Evolutionary conservation across 176 grass and related monocot genomes (phyloP).

Genomic region (Dactylis glomerata): DNA sequence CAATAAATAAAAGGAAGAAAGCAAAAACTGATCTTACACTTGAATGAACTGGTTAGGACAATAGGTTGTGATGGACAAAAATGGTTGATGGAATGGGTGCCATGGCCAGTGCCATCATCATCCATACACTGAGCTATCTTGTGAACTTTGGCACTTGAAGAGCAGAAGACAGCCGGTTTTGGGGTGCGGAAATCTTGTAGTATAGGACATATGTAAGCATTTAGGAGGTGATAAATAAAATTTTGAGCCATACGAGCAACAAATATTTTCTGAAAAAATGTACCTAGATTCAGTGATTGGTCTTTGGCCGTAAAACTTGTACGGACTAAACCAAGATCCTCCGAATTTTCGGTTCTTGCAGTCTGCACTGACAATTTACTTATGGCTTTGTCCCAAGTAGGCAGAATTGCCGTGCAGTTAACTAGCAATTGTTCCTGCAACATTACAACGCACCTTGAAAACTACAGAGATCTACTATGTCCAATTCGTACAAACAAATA

Average conservation of each 20-base stretch:
- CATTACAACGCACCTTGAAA: background rate
- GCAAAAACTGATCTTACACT: constrained; percentile 28
- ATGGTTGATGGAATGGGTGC: background rate
- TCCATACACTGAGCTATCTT: constrained; percentile 16
- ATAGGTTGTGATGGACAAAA: background rate
- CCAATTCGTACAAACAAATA: background rate
- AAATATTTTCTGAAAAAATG: background rate
- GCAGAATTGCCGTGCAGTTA: constrained; percentile 26
- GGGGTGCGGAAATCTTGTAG: constrained; percentile 59
- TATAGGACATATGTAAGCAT: background rate
- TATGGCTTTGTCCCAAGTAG: constrained; percentile 56
- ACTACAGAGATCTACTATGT: background rate
- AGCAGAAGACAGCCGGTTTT: constrained; percentile 52
- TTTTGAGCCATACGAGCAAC: background rate
- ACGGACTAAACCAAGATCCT: constrained; percentile 9
- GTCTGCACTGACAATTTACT: constrained; percentile 26
- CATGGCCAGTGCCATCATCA: background rate
- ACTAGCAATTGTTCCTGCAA: constrained; percentile 62
- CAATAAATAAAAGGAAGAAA: background rate
- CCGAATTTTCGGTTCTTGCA: constrained; percentile 12
- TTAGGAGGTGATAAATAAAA: constrained; percentile 14
- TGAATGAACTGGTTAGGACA: constrained; percentile 22
- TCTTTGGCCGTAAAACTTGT: constrained; percentile 20
- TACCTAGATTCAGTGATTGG: constrained; percentile 38
- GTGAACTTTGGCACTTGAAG: background rate